Percentiles rank a stretch among this genome's conserved stretches.
These are phyloP conservation scores for Citrus trifoliata DNA, from an alignment of 345 rosid genomes.

Conservation along the genomic window DNA sequence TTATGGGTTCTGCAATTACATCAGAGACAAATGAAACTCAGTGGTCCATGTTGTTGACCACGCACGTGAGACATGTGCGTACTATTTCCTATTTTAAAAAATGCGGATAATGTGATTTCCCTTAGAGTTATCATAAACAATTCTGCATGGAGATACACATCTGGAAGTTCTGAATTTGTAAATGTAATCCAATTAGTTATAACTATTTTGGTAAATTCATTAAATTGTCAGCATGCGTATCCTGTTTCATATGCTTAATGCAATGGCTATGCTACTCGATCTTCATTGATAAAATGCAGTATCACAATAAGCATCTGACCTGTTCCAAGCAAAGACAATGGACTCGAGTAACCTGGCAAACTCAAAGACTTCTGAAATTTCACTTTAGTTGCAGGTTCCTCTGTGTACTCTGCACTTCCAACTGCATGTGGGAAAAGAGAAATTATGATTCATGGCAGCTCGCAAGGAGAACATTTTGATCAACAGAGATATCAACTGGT, in stretches of 20 bases:
- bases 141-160: neutral
- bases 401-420: conserved; percentile 50
- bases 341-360: conserved; percentile 60
- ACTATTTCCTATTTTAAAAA: too few species aligned
- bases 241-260: neutral
- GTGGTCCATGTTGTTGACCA: neutral
- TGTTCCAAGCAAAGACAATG: conserved; percentile 70
- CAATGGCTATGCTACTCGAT: neutral
- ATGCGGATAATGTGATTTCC: neutral
- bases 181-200: neutral
- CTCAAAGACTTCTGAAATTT: conserved; percentile 61
- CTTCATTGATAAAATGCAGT: neutral
- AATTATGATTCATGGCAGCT: neutral
- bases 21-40: neutral
- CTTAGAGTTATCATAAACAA: neutral
- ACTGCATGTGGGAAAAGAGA: conserved; percentile 30
- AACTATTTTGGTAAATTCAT: neutral
- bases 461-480: neutral
- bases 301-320: conserved; percentile 36
- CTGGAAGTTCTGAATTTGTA: neutral
- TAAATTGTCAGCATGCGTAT: neutral
- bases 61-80: neutral
- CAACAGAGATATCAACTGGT: neutral
- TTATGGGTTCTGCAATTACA: neutral
- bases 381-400: conserved; percentile 66